Evolutionary conservation across 495 filamentous ascomycete genomes (phyloP).

Genomic region (Penicillium lividum): DNA sequence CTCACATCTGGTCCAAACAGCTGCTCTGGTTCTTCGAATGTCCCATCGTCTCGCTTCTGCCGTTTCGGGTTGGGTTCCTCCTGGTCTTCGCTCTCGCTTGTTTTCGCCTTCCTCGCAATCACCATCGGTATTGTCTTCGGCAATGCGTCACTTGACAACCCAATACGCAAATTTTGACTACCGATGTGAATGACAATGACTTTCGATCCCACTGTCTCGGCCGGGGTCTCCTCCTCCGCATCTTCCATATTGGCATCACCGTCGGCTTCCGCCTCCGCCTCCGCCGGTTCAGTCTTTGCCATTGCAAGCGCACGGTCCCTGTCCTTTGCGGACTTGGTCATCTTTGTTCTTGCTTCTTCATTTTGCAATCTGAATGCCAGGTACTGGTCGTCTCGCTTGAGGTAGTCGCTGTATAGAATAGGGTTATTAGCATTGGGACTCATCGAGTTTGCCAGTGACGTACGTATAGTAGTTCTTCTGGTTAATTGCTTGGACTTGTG

Average conservation of each 20-base stretch:
- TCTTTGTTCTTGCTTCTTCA: conserved; percentile 75
- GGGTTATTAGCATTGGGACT: conserved; percentile 13
- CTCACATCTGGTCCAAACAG: conserved; percentile 81
- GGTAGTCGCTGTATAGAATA: conserved; percentile 69
- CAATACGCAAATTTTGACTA: conserved; percentile 94
- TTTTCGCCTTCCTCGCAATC: conserved; percentile 72
- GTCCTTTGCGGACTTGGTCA: conserved; percentile 82
- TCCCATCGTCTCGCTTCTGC: conserved; percentile 68
- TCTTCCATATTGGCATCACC: conserved; percentile 69
- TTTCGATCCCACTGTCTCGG: conserved; percentile 76
- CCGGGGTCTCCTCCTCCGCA: conserved; percentile 49
- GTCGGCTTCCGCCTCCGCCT: conserved; percentile 43
- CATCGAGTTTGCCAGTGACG: conserved; percentile 29
- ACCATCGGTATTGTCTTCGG: conserved; percentile 94
- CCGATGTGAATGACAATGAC: conserved; percentile 96
- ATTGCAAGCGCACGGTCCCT: conserved; percentile 80
- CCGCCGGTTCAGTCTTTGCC: conserved; percentile 46
- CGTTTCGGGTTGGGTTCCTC: conserved; percentile 85
- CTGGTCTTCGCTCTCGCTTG: conserved; percentile 79
- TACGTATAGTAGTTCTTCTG: conserved; percentile 99
- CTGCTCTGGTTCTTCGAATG: conserved; percentile 66
- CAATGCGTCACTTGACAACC: conserved; percentile 88
- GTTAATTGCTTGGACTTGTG: conserved; percentile 87
- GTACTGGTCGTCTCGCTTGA: conserved; percentile 96
- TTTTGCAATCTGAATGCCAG: conserved; percentile 82